These are phyloP conservation scores for Umbilicus rupestris DNA, from an alignment of 164 flowering plant species.

Conservation along the genomic window DNA sequence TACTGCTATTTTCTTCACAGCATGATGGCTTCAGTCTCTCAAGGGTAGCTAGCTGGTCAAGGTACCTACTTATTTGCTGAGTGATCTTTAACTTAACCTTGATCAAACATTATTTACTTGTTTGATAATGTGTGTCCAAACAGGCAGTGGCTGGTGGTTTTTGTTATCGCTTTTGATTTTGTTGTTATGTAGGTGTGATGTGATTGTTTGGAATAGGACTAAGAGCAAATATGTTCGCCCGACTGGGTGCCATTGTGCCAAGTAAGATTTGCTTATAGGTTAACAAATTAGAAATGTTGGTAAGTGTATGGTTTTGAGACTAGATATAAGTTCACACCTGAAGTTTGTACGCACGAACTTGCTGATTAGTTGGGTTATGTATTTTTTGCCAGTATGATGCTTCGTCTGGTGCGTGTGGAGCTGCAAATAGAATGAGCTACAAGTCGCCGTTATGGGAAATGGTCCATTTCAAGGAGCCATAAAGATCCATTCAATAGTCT, in stretches of 20 bases:
- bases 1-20: too few relatives aligned
- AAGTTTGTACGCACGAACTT: constrained; percentile 6
- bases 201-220: constrained; percentile 94
- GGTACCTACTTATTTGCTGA: too few relatives aligned
- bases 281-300: background rate
- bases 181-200: constrained; percentile 59
- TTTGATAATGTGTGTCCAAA: too few relatives aligned
- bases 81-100: too few relatives aligned
- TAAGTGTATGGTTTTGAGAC: constrained; percentile 4
- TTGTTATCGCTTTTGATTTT: background rate
- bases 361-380: constrained; percentile 9
- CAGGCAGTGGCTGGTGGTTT: background rate
- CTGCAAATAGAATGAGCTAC: constrained; percentile 60
- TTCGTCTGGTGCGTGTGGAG: constrained; percentile 76
- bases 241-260: constrained; percentile 86
- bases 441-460: too few relatives aligned
- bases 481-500: too few relatives aligned
- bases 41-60: too few relatives aligned
- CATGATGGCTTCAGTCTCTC: too few relatives aligned
- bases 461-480: too few relatives aligned
- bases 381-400: constrained; percentile 50
- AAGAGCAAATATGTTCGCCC: constrained; percentile 87
- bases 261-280: constrained; percentile 31
- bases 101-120: too few relatives aligned
- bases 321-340: constrained; percentile 76